These are phyloP conservation scores for Termitomyces sp. DNA, from an alignment of 768 basidiomycete species.

Conservation along the genomic window DNA sequence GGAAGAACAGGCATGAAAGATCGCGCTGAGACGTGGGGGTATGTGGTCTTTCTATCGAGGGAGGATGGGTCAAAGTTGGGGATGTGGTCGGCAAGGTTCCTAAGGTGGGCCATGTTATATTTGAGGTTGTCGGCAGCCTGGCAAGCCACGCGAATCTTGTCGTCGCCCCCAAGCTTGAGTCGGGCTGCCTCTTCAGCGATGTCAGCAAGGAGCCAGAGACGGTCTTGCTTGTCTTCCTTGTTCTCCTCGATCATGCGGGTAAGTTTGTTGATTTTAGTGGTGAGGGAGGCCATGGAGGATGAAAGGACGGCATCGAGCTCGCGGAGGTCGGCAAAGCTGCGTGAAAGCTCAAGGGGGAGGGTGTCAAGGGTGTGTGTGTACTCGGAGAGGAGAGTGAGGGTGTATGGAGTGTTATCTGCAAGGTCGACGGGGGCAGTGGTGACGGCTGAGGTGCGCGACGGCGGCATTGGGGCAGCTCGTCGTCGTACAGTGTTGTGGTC, in stretches of 20 bases:
- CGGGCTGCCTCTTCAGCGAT: constrained; percentile 91
- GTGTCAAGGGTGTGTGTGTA: constrained; percentile 92
- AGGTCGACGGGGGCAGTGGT: constrained; percentile 19
- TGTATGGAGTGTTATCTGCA: constrained; percentile 45
- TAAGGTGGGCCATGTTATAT: constrained; percentile 55
- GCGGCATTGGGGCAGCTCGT: constrained; percentile 26
- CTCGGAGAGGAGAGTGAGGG: constrained; percentile 69
- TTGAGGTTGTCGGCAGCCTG: constrained; percentile 87
- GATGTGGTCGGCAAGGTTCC: constrained; percentile 53
- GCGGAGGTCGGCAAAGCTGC: constrained; percentile 91
- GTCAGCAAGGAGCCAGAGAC: constrained; percentile 83
- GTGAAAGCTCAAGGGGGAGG: constrained; percentile 89
- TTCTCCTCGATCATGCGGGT: constrained; percentile 71
- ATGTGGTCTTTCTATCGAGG: constrained; percentile 60
- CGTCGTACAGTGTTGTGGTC: not conserved
- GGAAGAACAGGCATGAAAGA: constrained; percentile 60
- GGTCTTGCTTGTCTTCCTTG: constrained; percentile 55
- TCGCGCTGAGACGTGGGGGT: constrained; percentile 70
- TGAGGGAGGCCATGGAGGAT: constrained; percentile 77
- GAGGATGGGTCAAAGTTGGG: constrained; percentile 57
- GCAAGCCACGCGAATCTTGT: constrained; percentile 95
- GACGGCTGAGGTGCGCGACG: constrained; percentile 23
- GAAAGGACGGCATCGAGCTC: constrained; percentile 98
- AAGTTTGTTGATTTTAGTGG: constrained; percentile 70
- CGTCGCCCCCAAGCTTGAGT: constrained; percentile 92